Percentiles rank a stretch among this genome's conserved stretches.
Evolutionary conservation across 345 rosid species (phyloP).

Genomic region (Camelina neglecta): DNA sequence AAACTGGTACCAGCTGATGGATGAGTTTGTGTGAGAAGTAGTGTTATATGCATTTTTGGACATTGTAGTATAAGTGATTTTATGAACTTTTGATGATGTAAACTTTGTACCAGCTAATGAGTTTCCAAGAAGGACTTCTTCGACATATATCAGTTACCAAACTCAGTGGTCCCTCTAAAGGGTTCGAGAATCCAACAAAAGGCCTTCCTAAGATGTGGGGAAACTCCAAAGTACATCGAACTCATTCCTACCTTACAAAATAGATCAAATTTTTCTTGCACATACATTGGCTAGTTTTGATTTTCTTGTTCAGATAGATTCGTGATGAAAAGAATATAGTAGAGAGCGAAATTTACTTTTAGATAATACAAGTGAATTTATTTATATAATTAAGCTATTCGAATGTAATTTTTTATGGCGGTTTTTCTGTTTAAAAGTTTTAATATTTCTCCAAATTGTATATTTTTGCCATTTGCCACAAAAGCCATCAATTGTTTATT

Average conservation of each 20-base stretch:
- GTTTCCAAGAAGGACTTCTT: conserved; percentile 9
- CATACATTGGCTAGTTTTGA: neutral
- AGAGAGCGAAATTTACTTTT: too few species aligned
- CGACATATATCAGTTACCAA: conserved; percentile 15
- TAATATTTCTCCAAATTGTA: neutral
- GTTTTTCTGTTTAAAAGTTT: neutral
- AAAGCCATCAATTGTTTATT: neutral
- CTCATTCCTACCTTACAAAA: neutral
- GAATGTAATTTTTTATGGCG: neutral
- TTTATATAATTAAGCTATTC: neutral
- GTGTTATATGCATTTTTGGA: neutral
- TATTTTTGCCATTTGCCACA: neutral
- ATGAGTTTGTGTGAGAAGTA: neutral
- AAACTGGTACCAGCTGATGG: conserved; percentile 26
- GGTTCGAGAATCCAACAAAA: conserved; percentile 30
- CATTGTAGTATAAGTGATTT: conserved; percentile 5
- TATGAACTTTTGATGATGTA: conserved; percentile 29
- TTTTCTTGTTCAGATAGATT: neutral
- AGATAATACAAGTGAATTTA: too few species aligned
- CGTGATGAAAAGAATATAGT: neutral
- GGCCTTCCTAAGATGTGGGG: conserved; percentile 5
- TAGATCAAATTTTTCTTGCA: conserved; percentile 3
- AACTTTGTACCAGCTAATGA: conserved; percentile 24
- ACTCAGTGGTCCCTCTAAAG: conserved; percentile 31
- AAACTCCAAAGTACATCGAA: conserved; percentile 6